These are phyloP conservation scores for Hypoxylon sp. DNA, from an alignment of 2,329 filamentous ascomycete genomes.

Conservation along the genomic window DNA sequence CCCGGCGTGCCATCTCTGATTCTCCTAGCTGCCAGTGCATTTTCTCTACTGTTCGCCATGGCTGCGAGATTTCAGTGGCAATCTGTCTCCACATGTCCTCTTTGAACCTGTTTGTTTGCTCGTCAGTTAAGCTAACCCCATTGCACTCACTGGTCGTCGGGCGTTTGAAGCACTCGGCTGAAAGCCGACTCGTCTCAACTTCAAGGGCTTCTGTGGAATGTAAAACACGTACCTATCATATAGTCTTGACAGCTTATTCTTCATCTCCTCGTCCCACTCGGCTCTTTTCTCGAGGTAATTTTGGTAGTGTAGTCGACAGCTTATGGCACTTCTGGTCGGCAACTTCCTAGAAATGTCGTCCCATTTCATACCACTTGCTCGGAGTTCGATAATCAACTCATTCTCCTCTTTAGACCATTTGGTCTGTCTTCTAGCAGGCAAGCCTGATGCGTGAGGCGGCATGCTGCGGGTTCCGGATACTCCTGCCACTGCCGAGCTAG, in stretches of 20 bases:
- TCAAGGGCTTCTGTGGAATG: background rate
- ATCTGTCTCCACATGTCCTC: conserved; percentile 98
- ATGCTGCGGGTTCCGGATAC: conserved; percentile 57
- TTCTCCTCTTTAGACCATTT: conserved; percentile 97
- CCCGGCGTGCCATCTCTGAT: conserved; percentile 89
- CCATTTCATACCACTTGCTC: conserved; percentile 96
- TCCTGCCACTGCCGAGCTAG: conserved; percentile 44
- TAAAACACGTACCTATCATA: conserved; percentile 85
- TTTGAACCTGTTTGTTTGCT: conserved; percentile 74
- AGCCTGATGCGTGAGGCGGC: conserved; percentile 64
- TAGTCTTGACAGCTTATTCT: conserved; percentile 92
- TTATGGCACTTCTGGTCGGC: conserved; percentile 90
- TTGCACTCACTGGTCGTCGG: background rate
- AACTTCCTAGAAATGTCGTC: conserved; percentile 94
- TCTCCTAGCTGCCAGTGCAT: conserved; percentile 99
- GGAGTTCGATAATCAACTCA: conserved; percentile 88
- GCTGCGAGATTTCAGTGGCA: conserved; percentile 91
- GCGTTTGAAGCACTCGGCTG: background rate
- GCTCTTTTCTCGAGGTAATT: conserved; percentile 94
- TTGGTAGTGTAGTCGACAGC: conserved; percentile 93
- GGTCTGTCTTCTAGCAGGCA: conserved; percentile 90
- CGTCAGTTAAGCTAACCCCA: conserved; percentile 37
- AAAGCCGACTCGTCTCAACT: background rate
- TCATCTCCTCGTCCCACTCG: conserved; percentile 97
- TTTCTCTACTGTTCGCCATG: conserved; percentile 93